Base-by-base conservation (phyloP, 2,329 filamentous ascomycete genomes). In the Microcyclospora pomicola region DNA sequence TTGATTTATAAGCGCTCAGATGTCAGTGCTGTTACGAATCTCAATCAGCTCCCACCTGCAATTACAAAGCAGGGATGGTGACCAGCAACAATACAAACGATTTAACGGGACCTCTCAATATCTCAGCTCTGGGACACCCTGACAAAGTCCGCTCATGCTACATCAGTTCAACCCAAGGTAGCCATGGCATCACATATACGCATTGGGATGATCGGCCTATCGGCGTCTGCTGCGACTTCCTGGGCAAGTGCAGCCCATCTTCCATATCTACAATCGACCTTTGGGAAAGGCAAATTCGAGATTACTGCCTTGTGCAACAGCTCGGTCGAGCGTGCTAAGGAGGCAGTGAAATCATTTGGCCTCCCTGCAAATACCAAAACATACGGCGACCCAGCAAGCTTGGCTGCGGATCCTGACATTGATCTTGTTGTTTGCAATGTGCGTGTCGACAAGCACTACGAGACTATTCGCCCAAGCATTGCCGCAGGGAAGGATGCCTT, bases 211-310 rank as follows among this genome's bases (percentile, higher is more conserved):
- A 62, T 76, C 41, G 75, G 73, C 33, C 69, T 77, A 37, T 75
- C 71, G 1, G 58, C 67, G 38, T 61, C 62, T 2, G 66, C 69
- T 35, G 61, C 62, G 24, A 65, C 63, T 4, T 65, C 66, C 0
- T 80, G 74, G 74, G 73, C 72, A 2, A 61, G 59, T 27, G 47
- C 50, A 16, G 72, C 68, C 2, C 75, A 80, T 48, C 64, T 79
- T 0, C 72, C 76, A 0, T 77, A 77, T 50, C 67, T 80, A 2
- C 69, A 69, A 0, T 53, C 64, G 0, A 63, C 65, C 6, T 60
- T 59, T 12, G 49, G 50, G 2, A 54, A 54, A 1, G 36, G 55
- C 2, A 52, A 59, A 5, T 71, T 69, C 49, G 53, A 63, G 24
- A 63, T 72, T 41, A 60, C 62, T n/a, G 68, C 68, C 6, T 55